Evolutionary conservation across 345 rosid genomes (phyloP).

Genomic region (Arabis hirsuta): DNA sequence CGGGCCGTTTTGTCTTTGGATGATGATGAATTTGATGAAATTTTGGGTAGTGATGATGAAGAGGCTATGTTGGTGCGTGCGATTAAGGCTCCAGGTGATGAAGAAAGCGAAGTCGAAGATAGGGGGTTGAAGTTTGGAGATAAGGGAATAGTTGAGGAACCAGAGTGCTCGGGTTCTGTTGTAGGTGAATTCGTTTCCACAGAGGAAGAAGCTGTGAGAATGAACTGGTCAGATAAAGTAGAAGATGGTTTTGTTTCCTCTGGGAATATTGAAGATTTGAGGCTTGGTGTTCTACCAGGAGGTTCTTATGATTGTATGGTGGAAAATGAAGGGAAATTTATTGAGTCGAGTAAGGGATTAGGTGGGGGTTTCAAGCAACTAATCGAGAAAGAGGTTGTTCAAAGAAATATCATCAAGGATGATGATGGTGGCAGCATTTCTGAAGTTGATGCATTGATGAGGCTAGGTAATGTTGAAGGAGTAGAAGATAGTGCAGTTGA

Average conservation of each 20-base stretch:
- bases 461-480: constrained; percentile 21
- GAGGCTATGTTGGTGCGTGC: constrained; percentile 33
- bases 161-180: constrained; percentile 32
- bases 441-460: not conserved
- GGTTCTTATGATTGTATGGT: constrained; percentile 23
- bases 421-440: constrained; percentile 11
- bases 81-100: constrained; percentile 46
- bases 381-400: not conserved
- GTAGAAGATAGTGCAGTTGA: constrained; percentile 36
- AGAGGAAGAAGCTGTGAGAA: constrained; percentile 26
- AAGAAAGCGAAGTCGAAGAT: constrained; percentile 33
- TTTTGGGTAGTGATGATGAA: constrained; percentile 48
- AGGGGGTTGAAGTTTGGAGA: constrained; percentile 22
- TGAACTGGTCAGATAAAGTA: constrained; percentile 10
- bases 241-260: not conserved
- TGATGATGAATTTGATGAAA: constrained; percentile 55
- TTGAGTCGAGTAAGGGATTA: constrained; percentile 6
- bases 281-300: constrained; percentile 7
- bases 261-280: not conserved
- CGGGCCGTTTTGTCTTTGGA: constrained; percentile 68
- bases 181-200: constrained; percentile 11
- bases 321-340: constrained; percentile 17
- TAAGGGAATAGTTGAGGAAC: constrained; percentile 27
- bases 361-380: constrained; percentile 19
- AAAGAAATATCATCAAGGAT: not conserved